A percentile compares a stretch with the other conserved stretches of the same genome.
Evolutionary conservation across 2,329 filamentous ascomycete genomes (phyloP).

Genomic region (Ambrosiella beaveri): DNA sequence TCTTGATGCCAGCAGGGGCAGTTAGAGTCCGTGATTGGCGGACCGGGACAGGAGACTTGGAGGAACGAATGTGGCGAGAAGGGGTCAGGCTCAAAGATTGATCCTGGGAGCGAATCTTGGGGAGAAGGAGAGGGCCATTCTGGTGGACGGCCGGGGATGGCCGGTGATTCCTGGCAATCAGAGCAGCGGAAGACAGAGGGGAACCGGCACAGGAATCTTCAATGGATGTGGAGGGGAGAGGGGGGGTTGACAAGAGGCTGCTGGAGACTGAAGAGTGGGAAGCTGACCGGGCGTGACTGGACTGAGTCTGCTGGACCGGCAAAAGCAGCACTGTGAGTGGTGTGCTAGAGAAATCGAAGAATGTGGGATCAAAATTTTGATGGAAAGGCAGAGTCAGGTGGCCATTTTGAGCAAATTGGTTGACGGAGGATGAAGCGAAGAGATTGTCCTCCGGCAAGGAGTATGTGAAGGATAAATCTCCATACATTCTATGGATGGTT

Average conservation of each 20-base stretch:
- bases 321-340: not conserved
- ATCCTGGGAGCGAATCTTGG: constrained; percentile 75
- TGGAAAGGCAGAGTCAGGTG: not conserved
- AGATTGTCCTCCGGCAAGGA: constrained; percentile 22
- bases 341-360: not conserved
- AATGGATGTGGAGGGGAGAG: constrained; percentile 50
- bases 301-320: not conserved
- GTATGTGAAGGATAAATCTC: constrained; percentile 38
- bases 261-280: constrained; percentile 50
- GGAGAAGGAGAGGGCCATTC: constrained; percentile 63
- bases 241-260: constrained; percentile 28
- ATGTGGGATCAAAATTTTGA: not conserved
- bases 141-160: constrained; percentile 55
- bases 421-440: constrained; percentile 20
- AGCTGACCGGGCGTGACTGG: constrained; percentile 41
- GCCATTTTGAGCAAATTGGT: not conserved
- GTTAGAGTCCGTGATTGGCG: constrained; percentile 15
- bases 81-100: constrained; percentile 36
- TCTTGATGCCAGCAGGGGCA: constrained; percentile 4
- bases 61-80: constrained; percentile 13
- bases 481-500: constrained; percentile 27
- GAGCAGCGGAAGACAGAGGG: constrained; percentile 41
- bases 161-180: constrained; percentile 30
- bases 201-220: constrained; percentile 50
- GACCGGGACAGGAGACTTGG: constrained; percentile 17